Evolutionary conservation across 148 eudicot genomes (phyloP), one percentile per base, ranked within the genome.

Genomic region (Camellia japonica): DNA sequence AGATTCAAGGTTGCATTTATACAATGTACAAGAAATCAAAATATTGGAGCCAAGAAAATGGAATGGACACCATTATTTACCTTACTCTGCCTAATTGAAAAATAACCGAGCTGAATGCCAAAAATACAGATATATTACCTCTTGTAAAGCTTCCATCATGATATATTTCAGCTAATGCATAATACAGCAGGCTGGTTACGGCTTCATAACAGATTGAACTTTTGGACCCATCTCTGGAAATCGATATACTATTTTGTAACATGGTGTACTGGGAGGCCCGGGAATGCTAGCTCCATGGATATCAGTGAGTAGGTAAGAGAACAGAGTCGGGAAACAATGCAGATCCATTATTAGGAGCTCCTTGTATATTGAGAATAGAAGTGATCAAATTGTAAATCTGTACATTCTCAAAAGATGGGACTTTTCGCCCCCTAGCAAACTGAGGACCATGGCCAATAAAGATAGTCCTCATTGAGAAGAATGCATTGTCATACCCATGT

Each of bases 401-500:
- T 44, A 95, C 92, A 86, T 93, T 95, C 82, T 95, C 94, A 63
- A 93, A 95, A 70, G 98, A 95, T 4, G 95, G 93, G 2, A 95
- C 90, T 76, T 93, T 93, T 43, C 83, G 79, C 6, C 92, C 97
- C 58, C 89, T 84, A 41, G 86, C 90, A 73, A 95, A 90, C 78
- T 79, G 93, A 62, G 90, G 97, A 20, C 97, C 96, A 84, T 86
- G 96, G 58, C 87, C 98, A 11, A 95, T 84, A 59, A 93, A 95
- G 38, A 95, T 88, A 8, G 96, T 87, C 78, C 98, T 90, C 98
- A 95, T 95, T n/a, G 98, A 95, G 84, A 95, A 95, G 80, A 87
- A 86, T 6, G 82, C 91, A 80, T 93, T 93, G 78, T 95, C 98
- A 77, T 93, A 93, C 12, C 98, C 98, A 81, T 95, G 98, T 13